These are phyloP conservation scores for Cladosporium oxysporum DNA, from an alignment of 2,329 filamentous ascomycete genomes.

Conservation along the genomic window DNA sequence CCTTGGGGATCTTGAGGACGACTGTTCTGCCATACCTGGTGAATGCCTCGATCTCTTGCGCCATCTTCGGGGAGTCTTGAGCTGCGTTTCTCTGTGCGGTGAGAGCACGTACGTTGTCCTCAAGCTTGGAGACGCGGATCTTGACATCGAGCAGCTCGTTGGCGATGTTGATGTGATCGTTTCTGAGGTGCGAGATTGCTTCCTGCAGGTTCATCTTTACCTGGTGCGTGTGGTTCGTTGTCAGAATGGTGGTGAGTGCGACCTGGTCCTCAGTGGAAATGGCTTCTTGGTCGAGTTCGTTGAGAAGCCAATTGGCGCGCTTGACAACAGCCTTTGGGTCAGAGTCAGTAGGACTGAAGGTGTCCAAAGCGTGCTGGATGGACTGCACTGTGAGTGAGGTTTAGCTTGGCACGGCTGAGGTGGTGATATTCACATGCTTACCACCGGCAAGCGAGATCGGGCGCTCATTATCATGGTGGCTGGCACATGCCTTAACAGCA, in stretches of 20 bases:
- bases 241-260: background rate
- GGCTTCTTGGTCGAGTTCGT: conserved; percentile 12
- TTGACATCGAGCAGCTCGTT: conserved; percentile 12
- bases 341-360: background rate
- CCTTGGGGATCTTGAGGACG: conserved; percentile 30
- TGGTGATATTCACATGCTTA: background rate
- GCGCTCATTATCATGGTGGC: conserved; percentile 8
- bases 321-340: conserved; percentile 6
- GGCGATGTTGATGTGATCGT: conserved; percentile 4
- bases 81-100: conserved; percentile 23
- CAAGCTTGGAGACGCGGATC: conserved; percentile 24
- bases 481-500: conserved; percentile 6
- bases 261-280: conserved; percentile 13
- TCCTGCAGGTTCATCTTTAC: background rate
- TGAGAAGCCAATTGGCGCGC: background rate
- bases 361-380: background rate
- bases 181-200: background rate
- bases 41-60: conserved; percentile 26
- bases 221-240: background rate
- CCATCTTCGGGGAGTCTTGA: conserved; percentile 13
- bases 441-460: background rate
- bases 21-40: conserved; percentile 25
- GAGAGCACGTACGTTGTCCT: conserved; percentile 28
- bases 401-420: background rate
- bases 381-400: background rate